A percentile compares a stretch with the other conserved stretches of the same genome.
These are phyloP conservation scores for Allium cepa DNA, from an alignment of 106 monocot species.

Conservation along the genomic window DNA sequence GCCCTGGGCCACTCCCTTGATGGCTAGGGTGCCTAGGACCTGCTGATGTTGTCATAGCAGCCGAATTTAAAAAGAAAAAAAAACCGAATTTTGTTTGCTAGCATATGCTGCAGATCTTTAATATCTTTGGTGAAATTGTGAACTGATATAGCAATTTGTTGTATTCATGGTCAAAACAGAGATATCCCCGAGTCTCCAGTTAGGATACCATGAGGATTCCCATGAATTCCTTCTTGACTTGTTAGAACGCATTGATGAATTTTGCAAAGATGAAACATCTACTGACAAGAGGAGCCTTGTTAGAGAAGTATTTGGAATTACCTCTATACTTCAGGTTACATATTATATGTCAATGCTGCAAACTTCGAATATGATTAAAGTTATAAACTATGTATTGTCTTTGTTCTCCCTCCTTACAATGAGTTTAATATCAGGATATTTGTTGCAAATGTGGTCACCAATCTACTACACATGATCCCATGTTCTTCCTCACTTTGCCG, in stretches of 20 bases:
- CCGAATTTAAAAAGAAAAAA: no score
- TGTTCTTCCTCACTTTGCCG: slow-evolving; percentile 66
- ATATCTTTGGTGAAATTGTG: not conserved
- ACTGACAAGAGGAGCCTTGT: slow-evolving; percentile 37
- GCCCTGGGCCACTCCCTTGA: no score
- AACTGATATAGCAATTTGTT: slow-evolving; percentile 25
- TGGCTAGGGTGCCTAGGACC: no score
- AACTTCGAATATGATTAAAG: not conserved
- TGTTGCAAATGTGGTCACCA: slow-evolving; percentile 59
- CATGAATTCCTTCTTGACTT: slow-evolving; percentile 73
- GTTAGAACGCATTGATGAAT: slow-evolving; percentile 41
- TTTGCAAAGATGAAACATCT: slow-evolving; percentile 5
- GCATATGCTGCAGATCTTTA: not conserved
- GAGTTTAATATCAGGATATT: slow-evolving; percentile 27
- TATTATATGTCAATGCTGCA: not conserved
- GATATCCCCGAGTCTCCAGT: slow-evolving; percentile 54
- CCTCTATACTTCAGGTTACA: slow-evolving; percentile 57
- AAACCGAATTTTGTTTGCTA: no score
- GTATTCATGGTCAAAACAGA: slow-evolving; percentile 33
- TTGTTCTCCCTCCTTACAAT: not conserved
- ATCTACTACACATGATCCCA: slow-evolving; percentile 56
- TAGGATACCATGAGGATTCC: slow-evolving; percentile 64
- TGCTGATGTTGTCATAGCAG: no score
- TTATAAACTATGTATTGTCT: not conserved
- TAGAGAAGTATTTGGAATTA: slow-evolving; percentile 57